Percentiles rank a stretch among this genome's conserved stretches.
These are phyloP conservation scores for Aspergillus pseudoviridinutans DNA, from an alignment of 2,329 filamentous ascomycete species.

Conservation along the genomic window DNA sequence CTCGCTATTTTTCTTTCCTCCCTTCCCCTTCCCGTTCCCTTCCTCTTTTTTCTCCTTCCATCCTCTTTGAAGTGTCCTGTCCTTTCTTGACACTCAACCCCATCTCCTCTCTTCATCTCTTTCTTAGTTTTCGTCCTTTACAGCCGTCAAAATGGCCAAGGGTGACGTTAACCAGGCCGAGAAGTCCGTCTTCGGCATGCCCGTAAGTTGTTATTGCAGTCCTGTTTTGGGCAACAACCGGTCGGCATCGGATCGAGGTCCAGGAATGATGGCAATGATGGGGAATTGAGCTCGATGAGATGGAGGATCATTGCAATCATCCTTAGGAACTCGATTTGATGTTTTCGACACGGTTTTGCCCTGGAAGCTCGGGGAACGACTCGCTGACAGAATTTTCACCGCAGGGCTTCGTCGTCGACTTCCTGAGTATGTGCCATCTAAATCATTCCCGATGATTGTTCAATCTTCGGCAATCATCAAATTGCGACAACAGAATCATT, in stretches of 20 bases:
- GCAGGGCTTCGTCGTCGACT: constrained; percentile 93
- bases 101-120: constrained; percentile 37
- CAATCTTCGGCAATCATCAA: constrained; percentile 8
- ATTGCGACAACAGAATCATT: background rate
- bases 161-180: constrained; percentile 48
- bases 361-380: background rate
- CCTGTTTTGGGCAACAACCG: constrained; percentile 11
- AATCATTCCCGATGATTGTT: constrained; percentile 1
- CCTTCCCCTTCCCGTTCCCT: constrained; percentile 39
- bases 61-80: constrained; percentile 29
- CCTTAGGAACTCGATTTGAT: background rate
- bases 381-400: constrained; percentile 30
- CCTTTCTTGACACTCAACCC: constrained; percentile 29
- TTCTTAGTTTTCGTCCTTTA: constrained; percentile 39
- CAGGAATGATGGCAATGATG: constrained; percentile 1
- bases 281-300: background rate
- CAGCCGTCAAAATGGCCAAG: constrained; percentile 44
- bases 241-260: constrained; percentile 7
- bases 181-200: constrained; percentile 54
- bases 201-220: constrained; percentile 35
- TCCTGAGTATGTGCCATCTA: constrained; percentile 77
- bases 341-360: background rate
- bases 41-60: constrained; percentile 42
- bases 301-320: background rate
- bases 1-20: constrained; percentile 34